phyloP scores from a whole-genome alignment of 176 grass and related monocot genomes.

The Triticum dicoccoides region DNA sequence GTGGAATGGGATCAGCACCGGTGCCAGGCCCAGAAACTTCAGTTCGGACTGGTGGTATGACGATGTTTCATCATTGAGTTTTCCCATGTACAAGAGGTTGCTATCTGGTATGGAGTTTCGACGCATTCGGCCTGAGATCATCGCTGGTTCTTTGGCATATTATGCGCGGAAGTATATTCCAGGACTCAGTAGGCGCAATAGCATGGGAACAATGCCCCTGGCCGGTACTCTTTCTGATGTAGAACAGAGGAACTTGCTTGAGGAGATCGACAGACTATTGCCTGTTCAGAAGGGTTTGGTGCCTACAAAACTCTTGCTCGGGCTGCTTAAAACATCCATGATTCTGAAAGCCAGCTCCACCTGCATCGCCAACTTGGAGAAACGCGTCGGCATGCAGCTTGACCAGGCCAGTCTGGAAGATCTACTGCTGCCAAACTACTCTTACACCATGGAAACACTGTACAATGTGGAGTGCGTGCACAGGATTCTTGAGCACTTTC shows the following conservation, averaged over 20 bases:
- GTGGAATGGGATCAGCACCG: slow-evolving; percentile 93
- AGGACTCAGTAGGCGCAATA: slow-evolving; percentile 74
- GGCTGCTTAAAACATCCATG: slow-evolving; percentile 78
- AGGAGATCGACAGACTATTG: slow-evolving; percentile 68
- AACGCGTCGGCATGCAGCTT: slow-evolving; percentile 72
- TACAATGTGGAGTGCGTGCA: slow-evolving; percentile 90
- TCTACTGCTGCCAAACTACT: slow-evolving; percentile 76
- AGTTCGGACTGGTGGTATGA: slow-evolving; percentile 95
- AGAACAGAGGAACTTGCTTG: slow-evolving; percentile 77
- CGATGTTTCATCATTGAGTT: slow-evolving; percentile 69
- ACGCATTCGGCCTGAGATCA: slow-evolving; percentile 57
- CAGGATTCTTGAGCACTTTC: slow-evolving; percentile 81
- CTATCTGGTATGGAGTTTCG: slow-evolving; percentile 77
- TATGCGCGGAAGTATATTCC: slow-evolving; percentile 81
- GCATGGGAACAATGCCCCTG: slow-evolving; percentile 36
- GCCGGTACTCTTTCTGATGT: slow-evolving; percentile 51
- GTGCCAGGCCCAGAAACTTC: slow-evolving; percentile 76
- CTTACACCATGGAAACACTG: slow-evolving; percentile 87
- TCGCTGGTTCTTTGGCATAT: slow-evolving; percentile 70
- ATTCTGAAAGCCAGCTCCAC: slow-evolving; percentile 58
- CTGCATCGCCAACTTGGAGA: slow-evolving; percentile 82
- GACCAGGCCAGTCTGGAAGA: slow-evolving; percentile 84
- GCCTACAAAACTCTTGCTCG: slow-evolving; percentile 70
- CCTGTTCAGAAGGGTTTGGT: slow-evolving; percentile 65
- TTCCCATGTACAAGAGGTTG: slow-evolving; percentile 71